Evolutionary conservation across 352 stramenopile genomes (phyloP).

Genomic region (Pythium dissimile): DNA sequence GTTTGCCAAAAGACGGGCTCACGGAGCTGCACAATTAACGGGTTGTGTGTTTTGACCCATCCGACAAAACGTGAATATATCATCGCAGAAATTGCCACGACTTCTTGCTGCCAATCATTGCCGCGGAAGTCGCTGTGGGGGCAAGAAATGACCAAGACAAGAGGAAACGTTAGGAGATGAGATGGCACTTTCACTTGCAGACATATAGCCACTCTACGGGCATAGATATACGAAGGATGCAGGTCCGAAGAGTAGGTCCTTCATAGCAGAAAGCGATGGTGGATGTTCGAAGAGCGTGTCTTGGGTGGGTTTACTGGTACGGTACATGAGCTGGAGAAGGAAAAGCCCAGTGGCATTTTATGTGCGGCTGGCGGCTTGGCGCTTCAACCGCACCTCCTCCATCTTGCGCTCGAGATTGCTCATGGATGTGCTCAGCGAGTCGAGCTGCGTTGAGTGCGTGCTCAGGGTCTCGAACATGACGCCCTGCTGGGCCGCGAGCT

Average conservation of each 20-base stretch:
- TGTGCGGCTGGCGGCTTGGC: conserved; percentile 11
- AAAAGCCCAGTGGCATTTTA: background rate
- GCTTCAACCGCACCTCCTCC: conserved; percentile 75
- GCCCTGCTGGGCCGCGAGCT: conserved; percentile 78
- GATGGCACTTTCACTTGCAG: conserved; percentile 16
- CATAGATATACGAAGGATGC: conserved; percentile 25
- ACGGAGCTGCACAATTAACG: too few species aligned
- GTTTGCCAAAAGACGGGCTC: too few species aligned
- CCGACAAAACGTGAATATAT: background rate
- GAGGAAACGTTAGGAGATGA: background rate
- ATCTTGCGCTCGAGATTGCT: conserved; percentile 71
- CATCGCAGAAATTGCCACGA: too few species aligned
- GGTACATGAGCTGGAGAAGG: background rate
- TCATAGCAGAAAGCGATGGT: background rate
- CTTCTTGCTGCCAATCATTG: too few species aligned
- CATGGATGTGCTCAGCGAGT: conserved; percentile 73
- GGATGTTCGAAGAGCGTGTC: background rate
- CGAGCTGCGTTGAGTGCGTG: conserved; percentile 78
- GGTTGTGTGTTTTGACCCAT: background rate
- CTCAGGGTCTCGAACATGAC: conserved; percentile 87
- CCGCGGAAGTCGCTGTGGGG: too few species aligned
- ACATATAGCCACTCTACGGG: conserved; percentile 22
- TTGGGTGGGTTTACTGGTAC: conserved; percentile 10
- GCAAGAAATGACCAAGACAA: background rate
- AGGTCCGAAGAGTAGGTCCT: conserved; percentile 16